These are phyloP conservation scores for Kodamaea fungicola DNA, from an alignment of 1,139 yeast species.

Conservation along the genomic window DNA sequence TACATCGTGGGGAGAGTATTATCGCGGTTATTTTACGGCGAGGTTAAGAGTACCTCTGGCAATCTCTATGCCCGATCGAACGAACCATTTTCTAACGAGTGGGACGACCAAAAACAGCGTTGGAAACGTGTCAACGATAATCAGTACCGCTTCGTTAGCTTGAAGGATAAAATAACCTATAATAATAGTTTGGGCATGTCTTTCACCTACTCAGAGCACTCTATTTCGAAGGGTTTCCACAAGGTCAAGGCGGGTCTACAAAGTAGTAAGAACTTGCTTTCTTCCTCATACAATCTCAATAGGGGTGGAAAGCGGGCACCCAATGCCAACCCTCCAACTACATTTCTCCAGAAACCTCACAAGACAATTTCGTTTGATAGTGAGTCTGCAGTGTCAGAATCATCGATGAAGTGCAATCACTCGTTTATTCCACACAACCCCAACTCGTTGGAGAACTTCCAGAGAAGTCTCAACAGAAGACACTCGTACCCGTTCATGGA, in stretches of 20 bases:
- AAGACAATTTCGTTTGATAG: neutral
- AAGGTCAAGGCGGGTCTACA: constrained; percentile 37
- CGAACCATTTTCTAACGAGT: constrained; percentile 1
- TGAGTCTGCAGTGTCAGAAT: constrained; percentile 4
- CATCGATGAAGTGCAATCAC: constrained; percentile 5
- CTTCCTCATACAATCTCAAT: constrained; percentile 6
- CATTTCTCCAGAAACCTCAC: neutral
- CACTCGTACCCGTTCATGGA: constrained; percentile 40
- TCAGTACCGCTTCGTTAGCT: constrained; percentile 32
- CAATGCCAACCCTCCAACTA: neutral
- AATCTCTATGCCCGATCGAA: neutral
- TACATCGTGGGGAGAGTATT: constrained; percentile 36
- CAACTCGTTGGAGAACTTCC: constrained; percentile 16
- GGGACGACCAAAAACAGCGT: constrained; percentile 4
- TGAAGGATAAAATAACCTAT: constrained; percentile 32
- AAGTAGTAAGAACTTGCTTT: constrained; percentile 15
- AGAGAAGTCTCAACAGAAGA: constrained; percentile 35
- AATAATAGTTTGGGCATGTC: constrained; percentile 15
- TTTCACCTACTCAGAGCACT: constrained; percentile 16
- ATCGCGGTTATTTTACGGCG: constrained; percentile 34
- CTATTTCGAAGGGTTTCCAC: constrained; percentile 36
- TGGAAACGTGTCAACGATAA: constrained; percentile 1
- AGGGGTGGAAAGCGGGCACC: neutral
- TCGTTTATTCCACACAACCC: constrained; percentile 1
- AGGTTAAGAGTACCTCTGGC: constrained; percentile 5